A percentile compares a stretch with the other conserved stretches of the same genome.
Conservation (phyloP, 148 eudicot genomes). For the Talinum fruticosum region DNA sequence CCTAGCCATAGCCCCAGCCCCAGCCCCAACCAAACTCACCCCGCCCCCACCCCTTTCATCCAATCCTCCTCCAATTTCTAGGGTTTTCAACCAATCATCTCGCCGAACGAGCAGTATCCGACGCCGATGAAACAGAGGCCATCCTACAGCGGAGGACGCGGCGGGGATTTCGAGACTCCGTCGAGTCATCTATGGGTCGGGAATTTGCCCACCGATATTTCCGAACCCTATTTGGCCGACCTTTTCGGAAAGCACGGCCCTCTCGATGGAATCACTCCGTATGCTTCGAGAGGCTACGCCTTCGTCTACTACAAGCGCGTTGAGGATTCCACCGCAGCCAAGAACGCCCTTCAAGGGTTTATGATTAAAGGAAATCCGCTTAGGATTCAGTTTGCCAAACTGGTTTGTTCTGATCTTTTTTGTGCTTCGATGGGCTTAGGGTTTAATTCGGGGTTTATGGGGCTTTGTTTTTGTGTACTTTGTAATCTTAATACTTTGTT, state of each 20-base stretch:
- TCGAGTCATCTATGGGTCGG: slow-evolving; percentile 87
- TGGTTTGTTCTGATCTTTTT: slow-evolving; percentile 57
- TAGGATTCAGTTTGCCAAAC: slow-evolving; percentile 83
- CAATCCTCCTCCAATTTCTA: not conserved
- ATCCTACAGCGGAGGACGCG: slow-evolving; percentile 18
- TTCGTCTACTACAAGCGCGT: slow-evolving; percentile 53
- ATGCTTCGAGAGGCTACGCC: slow-evolving; percentile 60
- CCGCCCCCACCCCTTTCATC: not conserved
- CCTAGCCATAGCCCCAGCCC: slow-evolving; percentile 1
- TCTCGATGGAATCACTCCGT: slow-evolving; percentile 49
- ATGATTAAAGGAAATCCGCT: slow-evolving; percentile 45
- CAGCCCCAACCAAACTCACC: too few relatives aligned
- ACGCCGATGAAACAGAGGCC: slow-evolving; percentile 15
- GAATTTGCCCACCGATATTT: slow-evolving; percentile 51
- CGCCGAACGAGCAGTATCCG: not conserved
- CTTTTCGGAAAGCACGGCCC: slow-evolving; percentile 55
- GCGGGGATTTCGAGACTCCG: slow-evolving; percentile 27
- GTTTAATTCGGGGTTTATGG: not conserved
- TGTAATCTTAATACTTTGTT: not conserved
- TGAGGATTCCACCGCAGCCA: slow-evolving; percentile 57
- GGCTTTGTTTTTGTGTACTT: slow-evolving; percentile 6
- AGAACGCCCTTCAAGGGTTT: slow-evolving; percentile 53
- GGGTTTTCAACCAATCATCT: not conserved
- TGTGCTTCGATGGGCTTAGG: not conserved
- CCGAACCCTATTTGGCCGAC: slow-evolving; percentile 51